phyloP scores from a whole-genome alignment of 305 asterid species.

The Petunia hybrid region DNA sequence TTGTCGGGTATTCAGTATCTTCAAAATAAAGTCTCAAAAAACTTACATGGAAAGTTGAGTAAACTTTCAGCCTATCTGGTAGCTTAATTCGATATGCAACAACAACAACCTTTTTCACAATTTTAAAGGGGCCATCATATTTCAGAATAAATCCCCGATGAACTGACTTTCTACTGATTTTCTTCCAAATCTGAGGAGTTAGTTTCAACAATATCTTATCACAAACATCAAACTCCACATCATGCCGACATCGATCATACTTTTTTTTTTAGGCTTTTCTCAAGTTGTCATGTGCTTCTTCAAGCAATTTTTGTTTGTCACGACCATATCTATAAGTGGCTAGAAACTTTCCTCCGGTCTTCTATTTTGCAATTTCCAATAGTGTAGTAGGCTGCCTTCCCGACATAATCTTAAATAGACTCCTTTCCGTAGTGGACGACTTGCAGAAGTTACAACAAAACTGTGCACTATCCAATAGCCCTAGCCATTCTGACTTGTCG shows the following conservation, averaged over 20 bases:
- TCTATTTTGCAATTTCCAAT: no score
- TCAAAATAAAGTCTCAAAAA: background rate
- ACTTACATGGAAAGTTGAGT: slow-evolving; percentile 23
- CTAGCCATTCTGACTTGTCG: no score
- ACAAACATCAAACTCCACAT: background rate
- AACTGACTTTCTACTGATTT: no score
- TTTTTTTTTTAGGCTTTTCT: background rate
- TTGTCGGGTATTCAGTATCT: background rate
- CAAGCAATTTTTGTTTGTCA: no score
- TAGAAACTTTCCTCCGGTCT: no score
- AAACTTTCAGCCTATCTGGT: background rate
- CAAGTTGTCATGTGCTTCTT: background rate
- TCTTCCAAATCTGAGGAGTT: background rate
- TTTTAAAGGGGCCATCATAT: slow-evolving; percentile 1
- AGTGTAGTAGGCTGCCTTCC: no score
- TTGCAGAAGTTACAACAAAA: no score
- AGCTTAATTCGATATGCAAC: slow-evolving; percentile 2
- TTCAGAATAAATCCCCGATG: background rate
- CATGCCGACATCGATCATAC: background rate
- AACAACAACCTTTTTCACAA: background rate
- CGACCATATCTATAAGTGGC: no score
- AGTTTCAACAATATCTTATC: background rate
- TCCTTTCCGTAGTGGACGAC: no score
- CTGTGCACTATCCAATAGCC: no score
- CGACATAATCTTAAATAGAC: no score